Conservation (phyloP, 2,329 filamentous ascomycete species). For the Fusarium bulbicola region DNA sequence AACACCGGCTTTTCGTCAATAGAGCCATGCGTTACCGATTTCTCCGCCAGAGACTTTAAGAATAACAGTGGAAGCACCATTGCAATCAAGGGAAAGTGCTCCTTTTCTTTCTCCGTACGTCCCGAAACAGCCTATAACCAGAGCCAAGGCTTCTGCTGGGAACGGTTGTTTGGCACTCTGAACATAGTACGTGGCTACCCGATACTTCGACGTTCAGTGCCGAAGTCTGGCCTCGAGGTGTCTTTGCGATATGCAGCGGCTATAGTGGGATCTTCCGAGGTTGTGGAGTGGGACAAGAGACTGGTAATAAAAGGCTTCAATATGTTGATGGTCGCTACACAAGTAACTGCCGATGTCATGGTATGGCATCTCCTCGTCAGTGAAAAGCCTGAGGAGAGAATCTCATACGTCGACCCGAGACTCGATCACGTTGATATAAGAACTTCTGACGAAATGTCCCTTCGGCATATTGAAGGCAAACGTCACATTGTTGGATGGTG, state of each 20-base stretch:
- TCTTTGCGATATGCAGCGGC: not conserved
- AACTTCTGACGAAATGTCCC: not conserved
- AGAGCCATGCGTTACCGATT: not conserved
- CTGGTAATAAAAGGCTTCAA: conserved; percentile 20
- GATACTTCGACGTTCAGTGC: not conserved
- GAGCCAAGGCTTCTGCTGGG: conserved; percentile 5
- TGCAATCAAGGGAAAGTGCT: fast-evolving
- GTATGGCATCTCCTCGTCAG: conserved; percentile 12
- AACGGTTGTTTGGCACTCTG: not conserved
- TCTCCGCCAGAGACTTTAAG: fast-evolving
- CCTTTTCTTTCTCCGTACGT: fast-evolving
- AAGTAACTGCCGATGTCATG: not conserved
- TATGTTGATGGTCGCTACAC: not conserved
- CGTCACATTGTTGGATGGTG: conserved; percentile 24
- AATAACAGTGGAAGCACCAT: fast-evolving
- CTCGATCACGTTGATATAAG: not conserved
- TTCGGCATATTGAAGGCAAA: not conserved
- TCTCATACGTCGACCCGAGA: conserved; percentile 11
- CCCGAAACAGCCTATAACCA: too few species aligned
- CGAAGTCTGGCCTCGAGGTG: conserved; percentile 6
- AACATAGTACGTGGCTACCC: not conserved
- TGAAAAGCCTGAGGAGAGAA: not conserved
- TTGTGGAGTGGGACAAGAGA: not conserved
- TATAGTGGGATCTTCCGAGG: not conserved
- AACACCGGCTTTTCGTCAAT: not conserved